phyloP scores from a whole-genome alignment of 148 eudicot species.

The Chenopodium album region DNA sequence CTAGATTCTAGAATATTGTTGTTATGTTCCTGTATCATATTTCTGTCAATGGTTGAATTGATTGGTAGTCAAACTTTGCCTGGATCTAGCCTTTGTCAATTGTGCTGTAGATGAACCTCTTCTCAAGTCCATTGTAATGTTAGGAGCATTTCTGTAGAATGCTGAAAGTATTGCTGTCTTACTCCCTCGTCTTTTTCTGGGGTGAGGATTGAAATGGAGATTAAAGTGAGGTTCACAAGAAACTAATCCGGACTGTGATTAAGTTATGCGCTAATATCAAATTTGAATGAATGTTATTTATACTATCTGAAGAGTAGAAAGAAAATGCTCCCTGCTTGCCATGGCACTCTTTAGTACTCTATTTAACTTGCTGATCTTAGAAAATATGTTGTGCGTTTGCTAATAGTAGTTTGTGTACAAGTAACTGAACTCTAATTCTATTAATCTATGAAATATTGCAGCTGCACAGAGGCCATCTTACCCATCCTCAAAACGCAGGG shows the following conservation, averaged over 20 bases:
- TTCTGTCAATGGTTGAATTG: background rate
- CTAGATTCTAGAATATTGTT: background rate
- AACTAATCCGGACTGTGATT: background rate
- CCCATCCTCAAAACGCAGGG: constrained; percentile 72
- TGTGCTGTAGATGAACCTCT: background rate
- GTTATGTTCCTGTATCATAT: background rate
- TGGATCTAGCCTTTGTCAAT: background rate
- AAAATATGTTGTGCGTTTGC: no score
- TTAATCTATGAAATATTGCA: constrained; percentile 26
- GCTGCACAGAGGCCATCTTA: constrained; percentile 60
- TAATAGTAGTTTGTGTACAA: background rate
- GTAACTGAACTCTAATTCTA: background rate
- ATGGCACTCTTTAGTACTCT: no score
- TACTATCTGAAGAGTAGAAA: no score
- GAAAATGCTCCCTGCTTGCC: no score
- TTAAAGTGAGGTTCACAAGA: background rate
- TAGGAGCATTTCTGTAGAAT: background rate
- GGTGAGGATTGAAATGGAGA: background rate
- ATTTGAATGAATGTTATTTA: background rate
- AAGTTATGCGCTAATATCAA: background rate
- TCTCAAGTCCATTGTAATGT: background rate
- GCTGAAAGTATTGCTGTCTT: background rate
- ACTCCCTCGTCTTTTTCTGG: background rate
- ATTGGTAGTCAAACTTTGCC: background rate
- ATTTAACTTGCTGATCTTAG: background rate